Base-by-base conservation (phyloP, 83 land plant species). In the Diphasiastrum complanatum region DNA sequence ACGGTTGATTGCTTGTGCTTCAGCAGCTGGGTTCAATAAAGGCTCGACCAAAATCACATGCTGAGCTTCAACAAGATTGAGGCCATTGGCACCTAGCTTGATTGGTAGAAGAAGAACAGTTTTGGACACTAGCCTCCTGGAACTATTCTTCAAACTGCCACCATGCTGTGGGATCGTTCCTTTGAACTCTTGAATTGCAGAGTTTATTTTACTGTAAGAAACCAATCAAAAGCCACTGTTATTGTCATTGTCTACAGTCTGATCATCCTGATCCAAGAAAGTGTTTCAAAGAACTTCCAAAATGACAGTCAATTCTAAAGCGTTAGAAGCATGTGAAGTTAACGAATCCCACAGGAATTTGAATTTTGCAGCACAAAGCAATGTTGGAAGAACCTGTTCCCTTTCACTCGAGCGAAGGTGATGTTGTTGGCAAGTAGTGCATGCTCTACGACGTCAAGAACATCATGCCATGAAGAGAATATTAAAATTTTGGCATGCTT, bases 391-490 rank as follows among this genome's bases (percentile, higher is more conserved):
- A 59, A 93, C 98, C 91, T 86, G 69, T 84, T 84, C 32, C 88
- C 96, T 78, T 89, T 93, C 75, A 86, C 82, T 41, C 92, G 74
- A 55, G 84, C 77, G 71, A 68, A 81, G 33, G 55, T 76, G 2
- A 93, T 75, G 4, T 51, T 34, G 58, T 93, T 93, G 37, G 84
- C 79, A 63, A 24, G 33, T 2, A 93, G 69, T 30, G 98, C 79
- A 73, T 93, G 96, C 52, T 80, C 86, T 62, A 93, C 64, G 20
- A 93, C 91, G 73, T 88, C 96, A 41, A 93, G 83, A 36, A 93
- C 98, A 79, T 89, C 98, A 60, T 85, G 76, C 98, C 98, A 93
- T 50, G 88, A 80, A 20, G 98, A 85, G 69, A 89, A 93, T 51
- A 93, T 82, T n/a, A 93, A 75, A 61, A 93, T 53, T 69, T 87